A percentile compares a stretch with the other conserved stretches of the same genome.
Conservation (phyloP, 1,284 basidiomycete species). For the Irpex sp. region DNA sequence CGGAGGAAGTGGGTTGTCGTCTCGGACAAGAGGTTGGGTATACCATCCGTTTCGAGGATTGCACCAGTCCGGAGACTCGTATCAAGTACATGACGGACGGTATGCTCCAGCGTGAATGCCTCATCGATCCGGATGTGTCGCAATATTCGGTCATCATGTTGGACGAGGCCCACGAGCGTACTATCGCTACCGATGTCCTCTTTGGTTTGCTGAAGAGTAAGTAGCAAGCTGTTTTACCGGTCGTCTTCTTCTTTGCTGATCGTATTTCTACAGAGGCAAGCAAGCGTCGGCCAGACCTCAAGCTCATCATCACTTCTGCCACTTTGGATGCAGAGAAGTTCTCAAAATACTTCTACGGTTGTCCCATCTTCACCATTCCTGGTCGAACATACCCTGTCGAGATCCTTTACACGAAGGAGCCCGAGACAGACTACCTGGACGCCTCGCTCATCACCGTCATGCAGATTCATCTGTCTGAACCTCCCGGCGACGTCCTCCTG, state of each 20-base stretch:
- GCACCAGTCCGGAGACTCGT: slow-evolving; percentile 93
- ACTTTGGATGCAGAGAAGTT: slow-evolving; percentile 99
- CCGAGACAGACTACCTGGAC: slow-evolving; percentile 97
- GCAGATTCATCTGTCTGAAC: slow-evolving; percentile 98
- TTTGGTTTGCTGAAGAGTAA: slow-evolving; percentile 95
- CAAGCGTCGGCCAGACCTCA: slow-evolving; percentile 90
- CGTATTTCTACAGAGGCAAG: slow-evolving; percentile 70
- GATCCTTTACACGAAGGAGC: slow-evolving; percentile 96
- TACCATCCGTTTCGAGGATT: slow-evolving; percentile 98
- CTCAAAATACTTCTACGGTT: slow-evolving; percentile 97
- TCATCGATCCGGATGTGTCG: slow-evolving; percentile 91
- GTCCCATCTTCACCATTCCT: slow-evolving; percentile 99
- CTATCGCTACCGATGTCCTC: slow-evolving; percentile 95
- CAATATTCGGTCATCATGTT: slow-evolving; percentile 96
- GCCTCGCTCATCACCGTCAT: slow-evolving; percentile 98
- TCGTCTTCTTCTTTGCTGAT: too few relatives aligned
- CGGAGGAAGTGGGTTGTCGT: slow-evolving; percentile 96
- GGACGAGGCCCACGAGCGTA: slow-evolving; percentile 98
- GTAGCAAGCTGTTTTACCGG: slow-evolving; percentile 31
- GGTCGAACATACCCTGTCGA: slow-evolving; percentile 98
- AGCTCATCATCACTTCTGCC: slow-evolving; percentile 96
- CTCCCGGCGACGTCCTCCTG: slow-evolving; percentile 91
- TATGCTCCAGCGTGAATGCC: slow-evolving; percentile 95
- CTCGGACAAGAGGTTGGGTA: slow-evolving; percentile 98
- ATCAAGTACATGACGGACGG: slow-evolving; percentile 99